Percentiles rank a stretch among this genome's conserved stretches.
These are phyloP conservation scores for Colletotrichum salicis DNA, from an alignment of 2,329 filamentous ascomycete species.

Conservation along the genomic window DNA sequence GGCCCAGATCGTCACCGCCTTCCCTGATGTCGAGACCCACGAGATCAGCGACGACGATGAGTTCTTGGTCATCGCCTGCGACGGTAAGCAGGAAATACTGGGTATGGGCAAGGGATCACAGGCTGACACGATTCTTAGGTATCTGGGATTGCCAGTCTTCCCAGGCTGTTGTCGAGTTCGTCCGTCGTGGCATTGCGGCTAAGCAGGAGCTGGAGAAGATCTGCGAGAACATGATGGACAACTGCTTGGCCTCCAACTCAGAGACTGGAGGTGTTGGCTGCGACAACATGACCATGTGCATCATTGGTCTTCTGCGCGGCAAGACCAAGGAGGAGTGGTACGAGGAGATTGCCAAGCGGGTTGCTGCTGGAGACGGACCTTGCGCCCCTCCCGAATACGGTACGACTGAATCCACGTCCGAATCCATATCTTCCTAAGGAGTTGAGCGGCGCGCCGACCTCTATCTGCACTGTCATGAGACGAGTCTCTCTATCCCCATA, in stretches of 20 bases:
- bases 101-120: background rate
- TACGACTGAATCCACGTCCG: conserved; percentile 64
- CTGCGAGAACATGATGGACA: conserved; percentile 99
- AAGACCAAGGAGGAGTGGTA: conserved; percentile 99
- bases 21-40: conserved; percentile 91
- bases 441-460: conserved; percentile 31
- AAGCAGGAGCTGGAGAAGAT: conserved; percentile 96
- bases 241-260: conserved; percentile 96
- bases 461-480: conserved; percentile 26
- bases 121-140: conserved; percentile 64
- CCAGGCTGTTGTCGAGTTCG: conserved; percentile 96
- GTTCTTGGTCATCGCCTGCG: conserved; percentile 92
- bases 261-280: conserved; percentile 98
- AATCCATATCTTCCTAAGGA: conserved; percentile 37
- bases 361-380: conserved; percentile 95
- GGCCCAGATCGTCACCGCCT: conserved; percentile 97
- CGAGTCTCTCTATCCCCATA: conserved; percentile 29
- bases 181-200: conserved; percentile 92
- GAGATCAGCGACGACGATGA: conserved; percentile 94
- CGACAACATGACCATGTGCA: conserved; percentile 99
- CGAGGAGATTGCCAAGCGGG: conserved; percentile 90
- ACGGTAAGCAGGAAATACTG: conserved; percentile 70
- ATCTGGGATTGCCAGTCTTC: conserved; percentile 99
- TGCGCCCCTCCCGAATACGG: conserved; percentile 99
- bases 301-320: conserved; percentile 89